A percentile compares a stretch with the other conserved stretches of the same genome.
Evolutionary conservation across 495 filamentous ascomycete genomes (phyloP).

Genomic region (Bombardia bombarda): DNA sequence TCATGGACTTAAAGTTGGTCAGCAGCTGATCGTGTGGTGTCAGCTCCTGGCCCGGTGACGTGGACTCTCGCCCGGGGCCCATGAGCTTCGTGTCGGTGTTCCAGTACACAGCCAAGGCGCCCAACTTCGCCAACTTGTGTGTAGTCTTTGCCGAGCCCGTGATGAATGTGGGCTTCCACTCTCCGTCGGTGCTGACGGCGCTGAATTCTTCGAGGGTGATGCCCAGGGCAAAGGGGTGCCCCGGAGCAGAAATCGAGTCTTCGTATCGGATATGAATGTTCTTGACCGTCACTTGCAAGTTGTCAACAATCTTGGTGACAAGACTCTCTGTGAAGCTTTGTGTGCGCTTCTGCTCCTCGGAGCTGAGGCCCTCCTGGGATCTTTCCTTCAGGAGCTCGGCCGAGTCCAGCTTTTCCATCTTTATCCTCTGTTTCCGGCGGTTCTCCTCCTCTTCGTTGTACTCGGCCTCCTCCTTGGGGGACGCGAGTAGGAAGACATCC

Average conservation of each 20-base stretch:
- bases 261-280: conserved; percentile 98
- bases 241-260: conserved; percentile 89
- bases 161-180: conserved; percentile 93
- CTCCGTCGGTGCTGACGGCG: conserved; percentile 85
- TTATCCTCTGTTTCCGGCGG: conserved; percentile 69
- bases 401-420: conserved; percentile 96
- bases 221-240: conserved; percentile 89
- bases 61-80: conserved; percentile 65
- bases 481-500: conserved; percentile 91
- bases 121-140: conserved; percentile 85
- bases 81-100: conserved; percentile 84
- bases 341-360: conserved; percentile 89
- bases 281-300: conserved; percentile 92
- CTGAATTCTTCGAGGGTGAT: conserved; percentile 91
- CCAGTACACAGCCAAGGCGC: conserved; percentile 90
- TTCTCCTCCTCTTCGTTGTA: conserved; percentile 92
- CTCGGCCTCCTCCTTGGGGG: conserved; percentile 85
- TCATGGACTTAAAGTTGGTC: conserved; percentile 63
- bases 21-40: conserved; percentile 64
- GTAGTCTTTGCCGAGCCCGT: conserved; percentile 73
- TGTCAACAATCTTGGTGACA: conserved; percentile 93
- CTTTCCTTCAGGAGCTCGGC: conserved; percentile 89
- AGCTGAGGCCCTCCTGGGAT: conserved; percentile 84
- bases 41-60: conserved; percentile 42
- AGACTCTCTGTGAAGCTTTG: conserved; percentile 95